A percentile compares a stretch with the other conserved stretches of the same genome.
These are phyloP conservation scores for Otatea glauca DNA, from an alignment of 176 grass and related monocot species.

Conservation along the genomic window DNA sequence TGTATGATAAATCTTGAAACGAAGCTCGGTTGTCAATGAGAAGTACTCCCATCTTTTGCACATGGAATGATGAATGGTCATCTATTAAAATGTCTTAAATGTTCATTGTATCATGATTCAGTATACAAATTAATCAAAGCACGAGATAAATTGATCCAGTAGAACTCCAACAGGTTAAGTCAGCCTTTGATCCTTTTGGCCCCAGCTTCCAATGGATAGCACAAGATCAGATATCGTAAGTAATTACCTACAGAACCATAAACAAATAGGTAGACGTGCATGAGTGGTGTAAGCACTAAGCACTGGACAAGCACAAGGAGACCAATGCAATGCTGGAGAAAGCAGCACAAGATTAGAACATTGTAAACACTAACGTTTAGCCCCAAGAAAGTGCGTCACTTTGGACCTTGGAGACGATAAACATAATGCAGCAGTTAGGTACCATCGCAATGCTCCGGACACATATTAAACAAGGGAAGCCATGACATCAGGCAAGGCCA, in stretches of 20 bases:
- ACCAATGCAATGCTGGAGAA: slow-evolving; percentile 10
- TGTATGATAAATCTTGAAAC: neutral
- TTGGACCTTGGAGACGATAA: slow-evolving; percentile 40
- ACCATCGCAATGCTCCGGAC: slow-evolving; percentile 12
- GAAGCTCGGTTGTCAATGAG: neutral
- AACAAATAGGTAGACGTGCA: slow-evolving; percentile 22
- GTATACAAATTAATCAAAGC: neutral
- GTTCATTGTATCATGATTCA: neutral
- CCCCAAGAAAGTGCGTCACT: slow-evolving; percentile 42
- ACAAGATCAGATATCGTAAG: slow-evolving; percentile 9
- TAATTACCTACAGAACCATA: slow-evolving; percentile 1
- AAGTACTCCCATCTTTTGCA: neutral
- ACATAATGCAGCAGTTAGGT: slow-evolving; percentile 46
- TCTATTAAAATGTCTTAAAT: slow-evolving; percentile 7
- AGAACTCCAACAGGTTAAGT: slow-evolving; percentile 20
- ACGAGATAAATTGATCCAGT: neutral
- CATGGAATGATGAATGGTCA: slow-evolving; percentile 26
- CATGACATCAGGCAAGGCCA: slow-evolving; percentile 52
- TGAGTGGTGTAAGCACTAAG: slow-evolving; percentile 30
- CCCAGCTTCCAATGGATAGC: slow-evolving; percentile 8
- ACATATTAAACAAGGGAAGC: slow-evolving; percentile 40
- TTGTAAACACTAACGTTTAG: slow-evolving; percentile 48
- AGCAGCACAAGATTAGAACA: slow-evolving; percentile 35
- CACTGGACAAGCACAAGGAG: slow-evolving; percentile 48
- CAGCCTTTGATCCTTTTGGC: slow-evolving; percentile 15